Evolutionary conservation across 2,329 filamentous ascomycete species (phyloP).

Genomic region (Aureobasidium sp.): DNA sequence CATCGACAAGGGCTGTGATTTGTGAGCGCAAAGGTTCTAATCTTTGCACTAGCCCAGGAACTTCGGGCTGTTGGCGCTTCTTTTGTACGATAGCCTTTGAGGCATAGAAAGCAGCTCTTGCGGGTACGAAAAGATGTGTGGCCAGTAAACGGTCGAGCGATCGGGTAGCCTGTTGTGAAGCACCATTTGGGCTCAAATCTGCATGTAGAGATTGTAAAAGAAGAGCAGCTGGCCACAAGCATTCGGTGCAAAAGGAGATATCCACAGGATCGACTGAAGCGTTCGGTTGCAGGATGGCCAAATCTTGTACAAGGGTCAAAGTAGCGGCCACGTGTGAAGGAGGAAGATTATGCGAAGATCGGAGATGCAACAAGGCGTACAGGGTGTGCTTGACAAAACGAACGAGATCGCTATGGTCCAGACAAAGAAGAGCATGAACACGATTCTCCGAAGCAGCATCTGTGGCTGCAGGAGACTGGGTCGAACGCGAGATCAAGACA

Average conservation of each 20-base stretch:
- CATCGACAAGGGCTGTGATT: neutral
- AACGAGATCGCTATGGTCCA: neutral
- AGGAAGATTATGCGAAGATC: neutral
- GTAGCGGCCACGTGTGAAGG: neutral
- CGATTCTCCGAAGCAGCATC: neutral
- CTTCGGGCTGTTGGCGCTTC: conserved; percentile 8
- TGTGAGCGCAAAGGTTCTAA: neutral
- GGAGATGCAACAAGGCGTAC: neutral
- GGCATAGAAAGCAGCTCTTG: conserved; percentile 28
- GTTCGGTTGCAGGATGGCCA: neutral
- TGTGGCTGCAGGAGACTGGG: neutral
- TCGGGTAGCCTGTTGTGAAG: neutral
- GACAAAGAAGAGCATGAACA: conserved; percentile 5
- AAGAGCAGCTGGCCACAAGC: conserved; percentile 18
- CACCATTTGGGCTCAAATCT: neutral
- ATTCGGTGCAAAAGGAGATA: conserved; percentile 19
- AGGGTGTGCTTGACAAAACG: conserved; percentile 1
- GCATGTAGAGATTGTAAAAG: conserved; percentile 14
- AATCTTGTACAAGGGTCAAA: conserved; percentile 1
- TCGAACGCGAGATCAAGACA: neutral
- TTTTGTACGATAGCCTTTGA: conserved; percentile 15
- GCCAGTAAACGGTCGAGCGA: conserved; percentile 30
- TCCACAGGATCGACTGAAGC: neutral
- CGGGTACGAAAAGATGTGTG: conserved; percentile 34
- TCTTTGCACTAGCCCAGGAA: neutral